Percentiles rank a stretch among this genome's conserved stretches.
phyloP scores from a whole-genome alignment of 176 grass and related monocot genomes.

The Musa troglodytarum region DNA sequence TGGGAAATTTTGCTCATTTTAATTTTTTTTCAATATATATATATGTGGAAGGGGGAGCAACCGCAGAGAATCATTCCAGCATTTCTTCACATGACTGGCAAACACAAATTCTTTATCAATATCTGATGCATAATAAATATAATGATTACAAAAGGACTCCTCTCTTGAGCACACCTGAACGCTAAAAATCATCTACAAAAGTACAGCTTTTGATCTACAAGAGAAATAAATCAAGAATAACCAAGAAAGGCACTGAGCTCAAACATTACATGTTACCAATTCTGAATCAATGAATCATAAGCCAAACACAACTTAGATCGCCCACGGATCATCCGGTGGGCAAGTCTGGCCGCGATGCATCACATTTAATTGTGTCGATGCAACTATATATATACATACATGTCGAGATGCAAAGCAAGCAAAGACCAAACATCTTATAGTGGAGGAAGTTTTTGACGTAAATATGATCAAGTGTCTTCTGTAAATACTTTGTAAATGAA shows the following conservation, averaged over 20 bases:
- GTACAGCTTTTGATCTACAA: not conserved
- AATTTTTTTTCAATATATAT: too few relatives aligned
- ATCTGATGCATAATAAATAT: not conserved
- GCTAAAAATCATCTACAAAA: not conserved
- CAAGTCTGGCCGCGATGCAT: not conserved
- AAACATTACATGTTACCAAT: not conserved
- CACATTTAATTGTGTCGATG: not conserved
- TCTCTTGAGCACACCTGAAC: not conserved
- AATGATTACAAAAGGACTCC: not conserved
- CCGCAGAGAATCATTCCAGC: too few relatives aligned
- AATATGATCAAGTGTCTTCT: constrained; percentile 32
- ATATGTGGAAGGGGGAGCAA: too few relatives aligned
- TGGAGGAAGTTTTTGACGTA: not conserved
- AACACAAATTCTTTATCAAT: not conserved
- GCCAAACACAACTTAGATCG: not conserved
- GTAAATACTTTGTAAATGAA: constrained; percentile 63
- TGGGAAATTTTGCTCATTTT: too few relatives aligned
- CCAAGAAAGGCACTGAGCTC: not conserved
- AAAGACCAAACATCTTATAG: not conserved
- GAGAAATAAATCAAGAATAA: not conserved
- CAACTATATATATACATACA: not conserved
- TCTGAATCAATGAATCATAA: not conserved
- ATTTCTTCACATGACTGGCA: too few relatives aligned
- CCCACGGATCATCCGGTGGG: not conserved
- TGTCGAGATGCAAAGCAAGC: not conserved